These are phyloP conservation scores for Xylaria flabelliformis DNA, from an alignment of 495 filamentous ascomycete genomes.

Conservation along the genomic window DNA sequence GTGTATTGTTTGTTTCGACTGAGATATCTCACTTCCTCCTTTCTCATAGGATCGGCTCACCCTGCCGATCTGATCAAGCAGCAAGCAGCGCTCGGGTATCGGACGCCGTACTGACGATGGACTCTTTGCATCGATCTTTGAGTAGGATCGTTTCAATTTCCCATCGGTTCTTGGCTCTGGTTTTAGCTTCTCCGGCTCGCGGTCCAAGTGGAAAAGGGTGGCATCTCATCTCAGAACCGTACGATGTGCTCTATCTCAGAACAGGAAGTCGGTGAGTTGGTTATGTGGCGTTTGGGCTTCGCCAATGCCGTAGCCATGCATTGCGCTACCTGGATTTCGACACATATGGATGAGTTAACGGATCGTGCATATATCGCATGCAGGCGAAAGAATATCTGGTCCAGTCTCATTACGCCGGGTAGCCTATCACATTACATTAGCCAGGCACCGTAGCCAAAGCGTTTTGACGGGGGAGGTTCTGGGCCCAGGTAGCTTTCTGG, in stretches of 20 bases:
- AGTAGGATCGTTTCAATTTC: background rate
- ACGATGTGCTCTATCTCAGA: slow-evolving; percentile 4
- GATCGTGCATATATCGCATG: slow-evolving; percentile 24
- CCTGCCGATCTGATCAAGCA: slow-evolving; percentile 25
- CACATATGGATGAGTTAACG: slow-evolving; percentile 14
- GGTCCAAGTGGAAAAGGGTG: slow-evolving; percentile 1
- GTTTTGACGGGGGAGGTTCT: slow-evolving; percentile 8
- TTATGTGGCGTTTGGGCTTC: slow-evolving; percentile 14
- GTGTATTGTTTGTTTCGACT: background rate
- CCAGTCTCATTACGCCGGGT: slow-evolving; percentile 24
- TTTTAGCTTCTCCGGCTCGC: background rate
- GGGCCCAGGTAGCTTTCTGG: background rate
- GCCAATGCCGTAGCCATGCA: slow-evolving; percentile 9
- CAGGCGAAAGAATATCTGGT: slow-evolving; percentile 16
- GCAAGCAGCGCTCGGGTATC: slow-evolving; percentile 24
- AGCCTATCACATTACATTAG: slow-evolving; percentile 25
- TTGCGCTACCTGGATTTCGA: slow-evolving; percentile 22
- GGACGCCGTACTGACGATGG: slow-evolving; percentile 22
- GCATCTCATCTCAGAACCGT: slow-evolving; percentile 5
- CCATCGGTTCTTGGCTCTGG: slow-evolving; percentile 15
- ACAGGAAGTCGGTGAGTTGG: slow-evolving; percentile 26
- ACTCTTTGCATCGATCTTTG: background rate
- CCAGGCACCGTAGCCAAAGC: slow-evolving; percentile 13
- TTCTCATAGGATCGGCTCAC: slow-evolving; percentile 22
- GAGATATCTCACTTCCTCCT: background rate